Percentiles rank a stretch among this genome's conserved stretches.
These are phyloP conservation scores for Evernia prunastri DNA, from an alignment of 495 filamentous ascomycete genomes.

Conservation along the genomic window DNA sequence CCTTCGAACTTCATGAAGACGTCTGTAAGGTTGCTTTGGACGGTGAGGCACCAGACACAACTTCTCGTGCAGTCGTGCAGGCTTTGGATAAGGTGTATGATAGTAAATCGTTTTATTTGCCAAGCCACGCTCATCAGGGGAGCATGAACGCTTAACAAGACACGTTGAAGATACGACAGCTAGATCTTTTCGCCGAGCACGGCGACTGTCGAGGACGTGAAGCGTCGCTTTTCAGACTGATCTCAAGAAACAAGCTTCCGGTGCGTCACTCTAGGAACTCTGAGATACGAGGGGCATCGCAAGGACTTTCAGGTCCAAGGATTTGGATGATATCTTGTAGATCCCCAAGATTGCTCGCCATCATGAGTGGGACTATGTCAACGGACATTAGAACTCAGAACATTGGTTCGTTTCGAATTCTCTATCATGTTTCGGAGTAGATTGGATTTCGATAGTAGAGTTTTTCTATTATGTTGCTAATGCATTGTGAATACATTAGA, in stretches of 20 bases:
- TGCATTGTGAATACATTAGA: too few relatives aligned
- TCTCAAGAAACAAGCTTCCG: conserved; percentile 15
- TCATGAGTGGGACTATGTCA: too few relatives aligned
- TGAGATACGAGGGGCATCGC: conserved; percentile 1
- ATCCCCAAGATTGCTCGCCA: too few relatives aligned
- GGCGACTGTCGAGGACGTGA: conserved; percentile 20
- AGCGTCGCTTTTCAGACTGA: conserved; percentile 13
- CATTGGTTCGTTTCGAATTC: too few relatives aligned
- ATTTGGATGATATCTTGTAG: too few relatives aligned
- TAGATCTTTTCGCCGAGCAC: conserved; percentile 19
- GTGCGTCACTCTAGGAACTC: conserved; percentile 4
- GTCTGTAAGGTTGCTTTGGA: conserved; percentile 18
- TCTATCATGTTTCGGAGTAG: too few relatives aligned
- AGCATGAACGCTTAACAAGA: conserved; percentile 10
- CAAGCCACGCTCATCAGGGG: conserved; percentile 19
- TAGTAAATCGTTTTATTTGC: conserved; percentile 15
- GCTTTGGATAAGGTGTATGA: conserved; percentile 17
- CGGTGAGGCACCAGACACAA: conserved; percentile 6
- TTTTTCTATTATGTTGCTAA: too few relatives aligned
- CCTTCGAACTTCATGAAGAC: conserved; percentile 16
- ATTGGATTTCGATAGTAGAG: too few relatives aligned
- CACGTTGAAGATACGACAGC: conserved; percentile 19
- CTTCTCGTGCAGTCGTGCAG: conserved; percentile 17
- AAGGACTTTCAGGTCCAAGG: not conserved
- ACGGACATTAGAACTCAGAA: too few relatives aligned